Base-by-base conservation (phyloP, 2,329 filamentous ascomycete genomes). In the Talaromyces verruculosus region DNA sequence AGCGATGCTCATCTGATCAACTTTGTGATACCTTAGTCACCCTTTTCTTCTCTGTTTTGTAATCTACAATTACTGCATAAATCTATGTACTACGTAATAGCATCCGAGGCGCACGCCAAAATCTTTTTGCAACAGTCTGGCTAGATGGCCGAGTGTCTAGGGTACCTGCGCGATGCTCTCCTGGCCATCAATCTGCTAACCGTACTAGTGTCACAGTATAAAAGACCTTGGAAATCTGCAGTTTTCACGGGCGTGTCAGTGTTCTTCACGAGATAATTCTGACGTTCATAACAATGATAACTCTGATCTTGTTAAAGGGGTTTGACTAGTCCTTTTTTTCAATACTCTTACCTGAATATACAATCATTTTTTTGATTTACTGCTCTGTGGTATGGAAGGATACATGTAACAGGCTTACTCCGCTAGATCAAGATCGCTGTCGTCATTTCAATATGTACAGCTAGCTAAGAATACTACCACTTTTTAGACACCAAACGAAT, bases 381-480 rank as follows among this genome's bases (percentile, higher is more conserved):
- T n/a, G 41, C 41, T 43, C n/a, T 43, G 17, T 43, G 19, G n/a
- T 1, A 10, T 45, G 41, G 41, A 2, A 22, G 5, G 17, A 47
- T 25, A 35, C 1, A 33, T 10, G 30, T 7, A 33, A 33, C 15
- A 17, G 25, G 1, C 13, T 17, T 51, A 10, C 2, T 55, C 10
- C 30, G 28, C 30, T 19, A 37, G 19, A 6, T 37, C 30, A 37
- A 53, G 33, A 37, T 22, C 30, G 28, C 51, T 57, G 53, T 57
- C 53, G 33, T 55, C 51, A 35, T 57, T 57, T 39, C 53, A 39
- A 57, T 37, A 57, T 57, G 13, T 57, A 57, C 53, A 57, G 30
- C 51, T 37, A 25, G 53, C 53, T 57, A 22, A 15, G 53, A 57
- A 57, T 37, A 37, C 33, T 57, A 3, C 11, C 53, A 37, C 33